phyloP scores from a whole-genome alignment of 169 alveolate species.

The Theileria luwenshuni region DNA sequence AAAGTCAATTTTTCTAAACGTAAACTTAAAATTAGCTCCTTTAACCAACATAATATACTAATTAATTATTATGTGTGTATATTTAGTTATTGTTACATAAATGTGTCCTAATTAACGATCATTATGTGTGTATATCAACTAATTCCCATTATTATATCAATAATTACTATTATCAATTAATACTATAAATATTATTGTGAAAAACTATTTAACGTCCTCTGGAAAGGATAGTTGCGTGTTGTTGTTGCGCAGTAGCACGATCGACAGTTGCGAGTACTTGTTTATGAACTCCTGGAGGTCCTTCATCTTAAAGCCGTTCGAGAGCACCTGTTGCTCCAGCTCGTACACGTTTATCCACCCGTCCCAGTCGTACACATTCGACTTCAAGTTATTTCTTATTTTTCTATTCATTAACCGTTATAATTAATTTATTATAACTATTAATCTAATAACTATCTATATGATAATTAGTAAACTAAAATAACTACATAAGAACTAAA shows the following conservation, averaged over 20 bases:
- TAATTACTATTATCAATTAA: too few relatives aligned
- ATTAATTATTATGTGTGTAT: too few relatives aligned
- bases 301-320: constrained; percentile 72
- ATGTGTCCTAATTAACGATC: too few relatives aligned
- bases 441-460: neutral
- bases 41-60: constrained; percentile 2
- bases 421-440: too few relatives aligned
- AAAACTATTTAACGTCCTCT: constrained; percentile 38
- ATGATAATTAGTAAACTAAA: neutral
- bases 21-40: neutral
- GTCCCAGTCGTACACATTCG: constrained; percentile 72
- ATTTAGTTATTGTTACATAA: too few relatives aligned
- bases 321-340: constrained; percentile 70
- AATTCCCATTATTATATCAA: too few relatives aligned
- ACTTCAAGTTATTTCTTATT: constrained; percentile 68
- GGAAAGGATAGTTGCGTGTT: constrained; percentile 67
- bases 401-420: constrained; percentile 45
- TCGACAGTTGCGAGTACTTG: constrained; percentile 79
- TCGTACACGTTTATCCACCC: constrained; percentile 76
- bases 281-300: constrained; percentile 72
- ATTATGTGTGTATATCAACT: too few relatives aligned
- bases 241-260: constrained; percentile 62
- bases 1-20: neutral
- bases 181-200: neutral
- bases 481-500: too few relatives aligned